Conservation (phyloP, 129 eudicot species). For the Deinandra increscens region DNA sequence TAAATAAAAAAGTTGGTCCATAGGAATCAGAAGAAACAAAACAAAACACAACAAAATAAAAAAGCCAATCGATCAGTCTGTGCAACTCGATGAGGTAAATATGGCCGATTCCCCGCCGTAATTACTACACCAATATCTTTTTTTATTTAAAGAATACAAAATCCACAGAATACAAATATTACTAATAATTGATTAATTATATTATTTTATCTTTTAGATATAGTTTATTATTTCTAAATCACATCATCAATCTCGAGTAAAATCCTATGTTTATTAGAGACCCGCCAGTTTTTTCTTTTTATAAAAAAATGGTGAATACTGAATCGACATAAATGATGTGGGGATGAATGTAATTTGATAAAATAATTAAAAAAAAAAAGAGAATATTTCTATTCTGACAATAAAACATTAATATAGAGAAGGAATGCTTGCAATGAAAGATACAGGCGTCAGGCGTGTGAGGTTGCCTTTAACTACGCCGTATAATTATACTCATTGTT, state of each 20-base stretch:
- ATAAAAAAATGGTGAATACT: neutral
- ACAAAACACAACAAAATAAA: constrained; percentile 12
- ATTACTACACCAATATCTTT: constrained; percentile 42
- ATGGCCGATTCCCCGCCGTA: constrained; percentile 89
- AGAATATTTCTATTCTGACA: constrained; percentile 29
- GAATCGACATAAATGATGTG: constrained; percentile 20
- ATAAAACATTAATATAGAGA: constrained; percentile 41
- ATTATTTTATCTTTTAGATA: constrained; percentile 23
- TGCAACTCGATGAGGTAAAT: constrained; percentile 77
- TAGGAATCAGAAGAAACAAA: constrained; percentile 31
- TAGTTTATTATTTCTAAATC: constrained; percentile 8
- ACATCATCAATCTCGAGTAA: constrained; percentile 35
- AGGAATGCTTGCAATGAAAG: constrained; percentile 45
- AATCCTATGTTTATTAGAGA: neutral
- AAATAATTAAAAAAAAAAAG: neutral
- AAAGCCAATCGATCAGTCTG: constrained; percentile 28
- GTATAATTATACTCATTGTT: constrained; percentile 21
- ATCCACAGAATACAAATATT: constrained; percentile 1
- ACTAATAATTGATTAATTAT: neutral
- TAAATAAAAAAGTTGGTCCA: constrained; percentile 39
- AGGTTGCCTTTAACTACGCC: constrained; percentile 37
- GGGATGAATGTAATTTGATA: constrained; percentile 10
- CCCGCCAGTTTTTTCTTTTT: too few relatives aligned
- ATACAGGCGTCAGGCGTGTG: constrained; percentile 27
- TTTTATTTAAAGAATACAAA: constrained; percentile 15